phyloP scores from a whole-genome alignment of 2,329 filamentous ascomycete genomes.

The Aaosphaeria pasadenensis region DNA sequence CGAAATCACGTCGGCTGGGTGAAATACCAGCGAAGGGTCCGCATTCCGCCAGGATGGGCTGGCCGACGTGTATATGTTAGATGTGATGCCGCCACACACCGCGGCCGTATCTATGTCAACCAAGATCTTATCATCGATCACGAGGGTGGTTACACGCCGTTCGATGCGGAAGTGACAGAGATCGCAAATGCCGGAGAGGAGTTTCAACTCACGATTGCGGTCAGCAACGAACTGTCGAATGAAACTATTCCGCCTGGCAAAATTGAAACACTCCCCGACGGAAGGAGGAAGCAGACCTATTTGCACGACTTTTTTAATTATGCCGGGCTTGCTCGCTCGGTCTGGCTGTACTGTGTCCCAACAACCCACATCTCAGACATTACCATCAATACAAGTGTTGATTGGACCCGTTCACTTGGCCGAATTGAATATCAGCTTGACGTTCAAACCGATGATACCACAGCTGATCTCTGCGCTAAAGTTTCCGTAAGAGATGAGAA shows the following conservation, averaged over 20 bases:
- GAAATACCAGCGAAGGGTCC: slow-evolving; percentile 4
- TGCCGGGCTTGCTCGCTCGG: slow-evolving; percentile 7
- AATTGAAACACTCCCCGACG: slow-evolving; percentile 2
- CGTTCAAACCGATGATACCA: neutral
- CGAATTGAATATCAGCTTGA: slow-evolving; percentile 1
- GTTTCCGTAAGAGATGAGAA: neutral
- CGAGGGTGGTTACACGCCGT: slow-evolving; percentile 7
- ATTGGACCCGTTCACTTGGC: neutral
- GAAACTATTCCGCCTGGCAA: slow-evolving; percentile 6
- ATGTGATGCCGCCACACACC: slow-evolving; percentile 9
- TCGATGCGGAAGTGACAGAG: slow-evolving; percentile 7
- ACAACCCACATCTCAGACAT: slow-evolving; percentile 2
- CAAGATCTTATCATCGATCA: slow-evolving; percentile 2
- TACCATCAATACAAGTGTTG: slow-evolving; percentile 4
- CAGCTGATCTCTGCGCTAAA: neutral
- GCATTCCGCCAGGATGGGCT: slow-evolving; percentile 5
- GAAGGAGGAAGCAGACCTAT: slow-evolving; percentile 4
- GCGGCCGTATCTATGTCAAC: slow-evolving; percentile 5
- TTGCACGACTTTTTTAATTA: slow-evolving; percentile 12
- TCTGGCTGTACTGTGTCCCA: slow-evolving; percentile 9
- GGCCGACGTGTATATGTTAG: slow-evolving; percentile 2
- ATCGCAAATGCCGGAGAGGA: slow-evolving; percentile 3
- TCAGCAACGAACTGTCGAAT: slow-evolving; percentile 3
- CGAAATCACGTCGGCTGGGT: slow-evolving; percentile 9
- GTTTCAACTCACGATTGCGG: slow-evolving; percentile 5